Conservation (phyloP, 345 rosid species). For the Bruguiera parviflora region DNA sequence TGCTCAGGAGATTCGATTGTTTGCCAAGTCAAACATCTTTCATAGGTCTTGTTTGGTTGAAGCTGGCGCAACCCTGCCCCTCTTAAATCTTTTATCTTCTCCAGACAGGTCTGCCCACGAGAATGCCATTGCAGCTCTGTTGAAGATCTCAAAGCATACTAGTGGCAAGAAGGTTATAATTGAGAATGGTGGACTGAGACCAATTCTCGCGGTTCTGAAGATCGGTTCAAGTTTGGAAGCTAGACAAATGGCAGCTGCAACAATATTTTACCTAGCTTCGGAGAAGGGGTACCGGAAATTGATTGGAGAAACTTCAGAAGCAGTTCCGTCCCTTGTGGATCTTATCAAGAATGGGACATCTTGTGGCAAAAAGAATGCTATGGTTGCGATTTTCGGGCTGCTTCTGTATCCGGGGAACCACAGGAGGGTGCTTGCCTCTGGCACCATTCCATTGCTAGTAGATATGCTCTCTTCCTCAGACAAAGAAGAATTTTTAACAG, state of each 20-base stretch:
- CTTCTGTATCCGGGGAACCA: slow-evolving; percentile 44
- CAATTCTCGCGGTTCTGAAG: slow-evolving; percentile 48
- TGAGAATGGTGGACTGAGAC: slow-evolving; percentile 53
- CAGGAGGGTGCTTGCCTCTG: slow-evolving; percentile 50
- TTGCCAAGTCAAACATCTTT: slow-evolving; percentile 56
- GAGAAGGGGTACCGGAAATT: slow-evolving; percentile 46
- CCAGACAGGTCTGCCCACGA: slow-evolving; percentile 42
- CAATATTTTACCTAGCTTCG: slow-evolving; percentile 64
- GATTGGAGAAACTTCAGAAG: slow-evolving; percentile 56
- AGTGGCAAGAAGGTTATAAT: slow-evolving; percentile 50
- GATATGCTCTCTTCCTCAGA: slow-evolving; percentile 38
- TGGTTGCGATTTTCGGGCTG: slow-evolving; percentile 56
- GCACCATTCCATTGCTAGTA: slow-evolving; percentile 46
- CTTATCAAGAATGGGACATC: slow-evolving; percentile 47
- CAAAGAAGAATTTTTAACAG: slow-evolving; percentile 47
- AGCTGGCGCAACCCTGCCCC: slow-evolving; percentile 54
- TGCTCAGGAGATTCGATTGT: slow-evolving; percentile 60
- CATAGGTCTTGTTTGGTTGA: slow-evolving; percentile 59
- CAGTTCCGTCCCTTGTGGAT: slow-evolving; percentile 52
- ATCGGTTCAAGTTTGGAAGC: slow-evolving; percentile 58
- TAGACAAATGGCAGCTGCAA: slow-evolving; percentile 59
- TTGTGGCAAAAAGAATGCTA: slow-evolving; percentile 64
- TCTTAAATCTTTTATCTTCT: slow-evolving; percentile 41
- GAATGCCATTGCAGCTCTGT: slow-evolving; percentile 53
- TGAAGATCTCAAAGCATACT: slow-evolving; percentile 63